A percentile compares a stretch with the other conserved stretches of the same genome.
Evolutionary conservation across 2,329 filamentous ascomycete genomes (phyloP).

Genomic region (Alternaria ventricosa): DNA sequence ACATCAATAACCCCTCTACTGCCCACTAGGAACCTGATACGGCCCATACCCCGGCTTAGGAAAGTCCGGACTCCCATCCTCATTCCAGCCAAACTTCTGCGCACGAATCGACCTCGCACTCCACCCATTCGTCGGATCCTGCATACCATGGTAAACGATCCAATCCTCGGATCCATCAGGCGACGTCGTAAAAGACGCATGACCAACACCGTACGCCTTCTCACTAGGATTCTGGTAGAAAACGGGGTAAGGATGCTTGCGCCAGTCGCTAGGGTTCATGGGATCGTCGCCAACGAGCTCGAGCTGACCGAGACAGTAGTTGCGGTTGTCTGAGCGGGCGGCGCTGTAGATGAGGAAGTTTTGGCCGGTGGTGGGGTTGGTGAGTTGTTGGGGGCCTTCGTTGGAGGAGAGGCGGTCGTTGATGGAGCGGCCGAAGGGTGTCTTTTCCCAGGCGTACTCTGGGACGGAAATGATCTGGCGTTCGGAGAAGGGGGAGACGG

Average conservation of each 20-base stretch:
- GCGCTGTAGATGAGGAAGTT: slow-evolving; percentile 59
- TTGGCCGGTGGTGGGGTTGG: slow-evolving; percentile 55
- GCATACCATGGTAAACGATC: slow-evolving; percentile 63
- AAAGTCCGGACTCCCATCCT: slow-evolving; percentile 56
- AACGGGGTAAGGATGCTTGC: slow-evolving; percentile 54
- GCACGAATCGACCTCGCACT: slow-evolving; percentile 55
- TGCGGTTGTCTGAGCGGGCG: slow-evolving; percentile 59
- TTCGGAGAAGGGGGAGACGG: slow-evolving; percentile 54
- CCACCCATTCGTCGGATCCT: slow-evolving; percentile 57
- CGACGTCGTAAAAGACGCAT: slow-evolving; percentile 59
- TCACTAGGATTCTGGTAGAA: slow-evolving; percentile 58
- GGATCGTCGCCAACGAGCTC: slow-evolving; percentile 58
- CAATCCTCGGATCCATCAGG: slow-evolving; percentile 57
- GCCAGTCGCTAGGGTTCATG: slow-evolving; percentile 58
- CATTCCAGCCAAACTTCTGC: slow-evolving; percentile 58
- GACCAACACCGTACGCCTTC: slow-evolving; percentile 57
- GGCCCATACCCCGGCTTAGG: slow-evolving; percentile 59
- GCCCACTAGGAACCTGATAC: slow-evolving; percentile 45
- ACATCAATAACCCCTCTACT: slow-evolving; percentile 11
- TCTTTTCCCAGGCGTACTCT: slow-evolving; percentile 59
- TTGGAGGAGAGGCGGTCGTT: slow-evolving; percentile 58
- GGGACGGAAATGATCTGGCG: slow-evolving; percentile 57
- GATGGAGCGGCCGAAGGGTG: slow-evolving; percentile 55
- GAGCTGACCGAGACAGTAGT: slow-evolving; percentile 61
- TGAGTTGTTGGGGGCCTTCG: slow-evolving; percentile 59